Conservation (phyloP, 2,329 filamentous ascomycete genomes). For the Trichoderma arundinaceum region DNA sequence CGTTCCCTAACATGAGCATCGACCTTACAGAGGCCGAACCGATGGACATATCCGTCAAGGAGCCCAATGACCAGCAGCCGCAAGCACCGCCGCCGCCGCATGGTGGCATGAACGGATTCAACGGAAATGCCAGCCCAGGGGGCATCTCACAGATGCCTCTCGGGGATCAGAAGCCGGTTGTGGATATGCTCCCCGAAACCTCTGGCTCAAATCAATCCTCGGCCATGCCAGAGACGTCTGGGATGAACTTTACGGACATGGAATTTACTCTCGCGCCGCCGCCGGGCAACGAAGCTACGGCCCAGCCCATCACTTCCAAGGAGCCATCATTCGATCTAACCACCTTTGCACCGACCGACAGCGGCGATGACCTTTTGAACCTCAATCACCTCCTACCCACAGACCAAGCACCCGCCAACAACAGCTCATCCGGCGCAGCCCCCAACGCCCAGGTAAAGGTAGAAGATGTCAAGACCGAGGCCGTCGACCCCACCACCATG, state of each 20-base stretch:
- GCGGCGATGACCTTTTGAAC: conserved; percentile 41
- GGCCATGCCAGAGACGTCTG: conserved; percentile 38
- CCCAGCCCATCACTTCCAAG: conserved; percentile 37
- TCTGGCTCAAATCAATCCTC: conserved; percentile 33
- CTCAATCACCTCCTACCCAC: conserved; percentile 42
- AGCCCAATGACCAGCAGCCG: conserved; percentile 24
- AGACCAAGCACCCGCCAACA: conserved; percentile 32
- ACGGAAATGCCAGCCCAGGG: conserved; percentile 32
- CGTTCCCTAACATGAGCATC: conserved; percentile 63
- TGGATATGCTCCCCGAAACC: conserved; percentile 37
- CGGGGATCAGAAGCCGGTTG: conserved; percentile 39
- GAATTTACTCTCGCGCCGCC: conserved; percentile 60
- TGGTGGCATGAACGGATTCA: conserved; percentile 33
- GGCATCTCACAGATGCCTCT: conserved; percentile 40
- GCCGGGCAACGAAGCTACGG: conserved; percentile 42
- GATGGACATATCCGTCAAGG: conserved; percentile 25
- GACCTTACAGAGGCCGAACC: conserved; percentile 43
- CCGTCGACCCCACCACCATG: conserved; percentile 40
- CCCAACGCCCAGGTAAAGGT: conserved; percentile 31
- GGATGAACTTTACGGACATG: conserved; percentile 62
- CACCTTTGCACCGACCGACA: conserved; percentile 48
- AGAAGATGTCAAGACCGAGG: conserved; percentile 41
- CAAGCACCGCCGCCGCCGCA: conserved; percentile 30
- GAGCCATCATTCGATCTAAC: conserved; percentile 55
- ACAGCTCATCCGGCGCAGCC: neutral